Conservation (phyloP, 257 asterid genomes). For the Plantago major region DNA sequence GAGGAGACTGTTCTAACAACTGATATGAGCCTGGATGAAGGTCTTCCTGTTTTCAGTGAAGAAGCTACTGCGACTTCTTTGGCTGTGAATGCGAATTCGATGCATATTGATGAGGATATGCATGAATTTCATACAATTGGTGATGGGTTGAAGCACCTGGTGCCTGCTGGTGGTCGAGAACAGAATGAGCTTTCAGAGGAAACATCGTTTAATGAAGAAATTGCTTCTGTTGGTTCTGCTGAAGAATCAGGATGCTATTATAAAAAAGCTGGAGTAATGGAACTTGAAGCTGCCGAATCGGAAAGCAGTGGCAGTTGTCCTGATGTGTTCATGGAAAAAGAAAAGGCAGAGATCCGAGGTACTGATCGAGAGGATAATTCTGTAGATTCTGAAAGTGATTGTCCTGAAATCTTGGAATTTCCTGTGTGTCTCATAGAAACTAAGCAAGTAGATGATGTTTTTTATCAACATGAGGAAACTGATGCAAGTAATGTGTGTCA, state of each 20-base stretch:
- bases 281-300: too few relatives aligned
- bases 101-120: conserved; percentile 26
- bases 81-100: conserved; percentile 19
- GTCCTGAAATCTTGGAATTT: conserved; percentile 15
- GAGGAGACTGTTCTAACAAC: conserved; percentile 20
- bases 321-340: too few relatives aligned
- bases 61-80: conserved; percentile 21
- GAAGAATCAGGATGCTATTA: conserved; percentile 6
- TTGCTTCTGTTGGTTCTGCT: conserved; percentile 12
- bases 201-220: background rate
- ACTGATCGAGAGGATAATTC: conserved; percentile 17
- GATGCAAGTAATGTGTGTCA: conserved; percentile 17
- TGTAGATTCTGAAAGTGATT: conserved; percentile 13
- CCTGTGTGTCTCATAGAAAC: conserved; percentile 13
- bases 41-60: conserved; percentile 20
- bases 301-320: too few relatives aligned
- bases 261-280: conserved; percentile 12
- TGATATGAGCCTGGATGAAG: conserved; percentile 26
- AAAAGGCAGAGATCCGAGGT: conserved; percentile 7
- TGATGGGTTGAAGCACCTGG: conserved; percentile 20
- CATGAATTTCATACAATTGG: conserved; percentile 26
- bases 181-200: conserved; percentile 18
- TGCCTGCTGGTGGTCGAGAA: conserved; percentile 24
- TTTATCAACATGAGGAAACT: conserved; percentile 16
- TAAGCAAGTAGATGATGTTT: conserved; percentile 16